Evolutionary conservation across 257 asterid species (phyloP).

Genomic region (Henckelia pumila): DNA sequence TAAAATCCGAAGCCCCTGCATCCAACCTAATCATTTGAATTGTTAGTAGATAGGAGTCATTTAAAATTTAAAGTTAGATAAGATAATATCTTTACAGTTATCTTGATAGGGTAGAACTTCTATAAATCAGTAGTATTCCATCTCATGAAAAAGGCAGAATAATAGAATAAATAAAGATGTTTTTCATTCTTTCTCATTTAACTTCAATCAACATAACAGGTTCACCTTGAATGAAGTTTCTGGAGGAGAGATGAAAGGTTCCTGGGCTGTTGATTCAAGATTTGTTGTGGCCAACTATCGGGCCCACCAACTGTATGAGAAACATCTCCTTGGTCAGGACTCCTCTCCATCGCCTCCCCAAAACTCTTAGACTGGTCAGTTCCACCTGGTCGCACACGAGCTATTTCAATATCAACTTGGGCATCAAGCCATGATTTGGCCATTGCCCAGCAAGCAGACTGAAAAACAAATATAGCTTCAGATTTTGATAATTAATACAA

Average conservation of each 20-base stretch:
- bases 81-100: no score
- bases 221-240: conserved; percentile 96
- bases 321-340: conserved; percentile 60
- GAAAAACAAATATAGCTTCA: conserved; percentile 34
- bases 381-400: conserved; percentile 62
- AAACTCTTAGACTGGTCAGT: conserved; percentile 53
- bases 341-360: conserved; percentile 72
- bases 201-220: conserved; percentile 18
- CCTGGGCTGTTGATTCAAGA: conserved; percentile 87
- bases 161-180: no score
- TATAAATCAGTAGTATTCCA: no score
- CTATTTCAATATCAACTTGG: conserved; percentile 80
- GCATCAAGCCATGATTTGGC: conserved; percentile 96
- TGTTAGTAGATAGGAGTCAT: no score
- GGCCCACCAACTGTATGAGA: conserved; percentile 56
- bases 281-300: conserved; percentile 90
- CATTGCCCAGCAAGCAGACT: conserved; percentile 99
- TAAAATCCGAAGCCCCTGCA: no score
- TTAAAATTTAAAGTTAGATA: no score
- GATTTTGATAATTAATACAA: neutral
- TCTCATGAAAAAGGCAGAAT: no score
- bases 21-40: no score
- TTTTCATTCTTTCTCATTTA: no score
- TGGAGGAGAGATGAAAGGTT: conserved; percentile 86
- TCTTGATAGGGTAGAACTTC: no score